Conservation (phyloP, 352 stramenopile species). For the Phytophthora podocarpi region DNA sequence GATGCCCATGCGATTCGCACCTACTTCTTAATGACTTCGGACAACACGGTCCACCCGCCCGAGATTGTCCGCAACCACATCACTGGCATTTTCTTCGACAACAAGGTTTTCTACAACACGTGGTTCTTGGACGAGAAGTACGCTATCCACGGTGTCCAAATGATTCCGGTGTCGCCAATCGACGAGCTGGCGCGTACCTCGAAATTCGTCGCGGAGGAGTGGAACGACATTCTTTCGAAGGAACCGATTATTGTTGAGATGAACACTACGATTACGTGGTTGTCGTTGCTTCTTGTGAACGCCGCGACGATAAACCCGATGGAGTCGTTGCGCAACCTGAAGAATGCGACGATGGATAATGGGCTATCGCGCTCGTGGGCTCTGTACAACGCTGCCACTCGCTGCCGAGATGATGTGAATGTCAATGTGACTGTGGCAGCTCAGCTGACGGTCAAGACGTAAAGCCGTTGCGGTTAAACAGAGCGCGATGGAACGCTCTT, state of each 20-base stretch:
- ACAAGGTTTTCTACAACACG: conserved; percentile 75
- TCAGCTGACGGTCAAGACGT: neutral
- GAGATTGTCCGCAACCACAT: conserved; percentile 75
- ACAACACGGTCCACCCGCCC: conserved; percentile 68
- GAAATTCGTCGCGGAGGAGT: conserved; percentile 73
- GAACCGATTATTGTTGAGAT: conserved; percentile 47
- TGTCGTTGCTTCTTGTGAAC: conserved; percentile 77
- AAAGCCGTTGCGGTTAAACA: too few species aligned
- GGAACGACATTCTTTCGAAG: conserved; percentile 74
- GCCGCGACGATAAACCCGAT: conserved; percentile 61
- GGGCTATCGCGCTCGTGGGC: conserved; percentile 69
- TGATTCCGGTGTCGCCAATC: conserved; percentile 77
- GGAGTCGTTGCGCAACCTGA: conserved; percentile 49
- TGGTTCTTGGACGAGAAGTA: conserved; percentile 75
- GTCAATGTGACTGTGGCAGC: neutral
- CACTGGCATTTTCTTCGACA: conserved; percentile 80
- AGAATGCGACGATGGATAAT: conserved; percentile 65
- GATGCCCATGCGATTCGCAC: conserved; percentile 64
- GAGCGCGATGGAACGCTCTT: conserved; percentile 5
- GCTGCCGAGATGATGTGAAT: conserved; percentile 25
- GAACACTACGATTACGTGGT: conserved; percentile 55
- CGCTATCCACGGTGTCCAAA: conserved; percentile 83
- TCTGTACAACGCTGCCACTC: conserved; percentile 70
- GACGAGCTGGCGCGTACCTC: conserved; percentile 68
- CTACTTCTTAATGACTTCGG: conserved; percentile 69